A percentile compares a stretch with the other conserved stretches of the same genome.
phyloP scores from a whole-genome alignment of 2,329 filamentous ascomycete genomes.

The Botrytis tulipae region DNA sequence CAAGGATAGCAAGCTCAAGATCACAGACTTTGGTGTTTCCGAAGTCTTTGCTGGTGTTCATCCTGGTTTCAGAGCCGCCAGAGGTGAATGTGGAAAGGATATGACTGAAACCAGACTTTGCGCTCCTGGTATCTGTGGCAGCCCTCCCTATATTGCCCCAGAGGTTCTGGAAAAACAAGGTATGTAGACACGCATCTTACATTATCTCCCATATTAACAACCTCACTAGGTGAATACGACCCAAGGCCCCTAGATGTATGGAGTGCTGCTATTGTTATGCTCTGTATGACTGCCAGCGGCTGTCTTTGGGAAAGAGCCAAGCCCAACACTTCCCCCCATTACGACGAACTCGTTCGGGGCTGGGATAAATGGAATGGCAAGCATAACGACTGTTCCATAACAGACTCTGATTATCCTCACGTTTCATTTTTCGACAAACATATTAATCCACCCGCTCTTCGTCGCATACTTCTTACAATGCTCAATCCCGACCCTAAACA shows the following conservation, averaged over 20 bases:
- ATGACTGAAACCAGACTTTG: slow-evolving; percentile 72
- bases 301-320: slow-evolving; percentile 73
- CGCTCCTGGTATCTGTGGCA: slow-evolving; percentile 78
- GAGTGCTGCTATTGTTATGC: slow-evolving; percentile 80
- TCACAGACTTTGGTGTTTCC: slow-evolving; percentile 87
- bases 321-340: slow-evolving; percentile 48
- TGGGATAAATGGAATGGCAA: slow-evolving; percentile 68
- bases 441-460: slow-evolving; percentile 65
- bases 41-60: slow-evolving; percentile 83
- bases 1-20: slow-evolving; percentile 78
- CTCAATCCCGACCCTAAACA: slow-evolving; percentile 72
- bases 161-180: slow-evolving; percentile 71
- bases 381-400: slow-evolving; percentile 48
- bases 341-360: slow-evolving; percentile 61
- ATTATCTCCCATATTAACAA: slow-evolving; percentile 14
- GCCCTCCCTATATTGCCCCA: slow-evolving; percentile 81
- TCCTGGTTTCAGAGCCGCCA: slow-evolving; percentile 70
- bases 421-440: slow-evolving; percentile 62
- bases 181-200: slow-evolving; percentile 30
- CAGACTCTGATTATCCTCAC: slow-evolving; percentile 64
- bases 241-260: slow-evolving; percentile 81
- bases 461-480: slow-evolving; percentile 75
- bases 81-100: slow-evolving; percentile 69
- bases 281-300: slow-evolving; percentile 70
- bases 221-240: slow-evolving; percentile 56